Evolutionary conservation across 23 red algal species (phyloP), one percentile per base, ranked within the genome.

Genomic region (Gracilaria gracilis): DNA sequence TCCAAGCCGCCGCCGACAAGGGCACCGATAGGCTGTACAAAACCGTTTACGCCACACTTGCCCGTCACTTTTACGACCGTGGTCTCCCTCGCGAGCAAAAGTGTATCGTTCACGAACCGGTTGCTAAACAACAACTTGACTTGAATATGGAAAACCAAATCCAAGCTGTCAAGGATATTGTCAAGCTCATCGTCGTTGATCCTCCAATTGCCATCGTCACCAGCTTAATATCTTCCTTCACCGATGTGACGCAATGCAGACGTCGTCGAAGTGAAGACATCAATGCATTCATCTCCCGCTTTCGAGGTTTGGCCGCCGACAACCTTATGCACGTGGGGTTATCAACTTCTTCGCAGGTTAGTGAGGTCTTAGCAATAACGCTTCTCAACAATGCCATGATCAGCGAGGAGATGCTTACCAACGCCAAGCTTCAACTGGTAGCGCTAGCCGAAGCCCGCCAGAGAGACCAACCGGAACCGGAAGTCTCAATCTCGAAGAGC

Each of bases 391-490:
- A 87, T 37, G 83, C 0, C 28, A 57, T 54, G 47, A 0, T 87
- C 20, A 39, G 48, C 49, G 38, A 87, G 40, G 33, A 69, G 27
- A 87, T 65, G 24, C 64, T 74, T 23, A 87, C 83, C 42, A 71
- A 75, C 27, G 46, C 65, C 4, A 87, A 38, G 67, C 49, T 73
- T 25, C 83, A 87, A 54, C 62, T 87, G 4, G 71, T 80, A 20
- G 0, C 23, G 0, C 46, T 77, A 39, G 85, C 85, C 17, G 70
- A 80, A 72, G 61, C 61, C 14, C 64, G 83, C 9, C 48, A 83
- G 0, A 40, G 19, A 24, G 21, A 0, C 4, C 28, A 66, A 21
- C 12, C 31, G 13, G 36, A 64, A 34, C 25, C 23, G 14, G 44
- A 81, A 14, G 23, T 59, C 8, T 25, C 32, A 4, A 83, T 65